Percentiles rank a stretch among this genome's conserved stretches.
These are phyloP conservation scores for Leccinum olivaceopallidum DNA, from an alignment of 768 basidiomycete species.

Conservation along the genomic window DNA sequence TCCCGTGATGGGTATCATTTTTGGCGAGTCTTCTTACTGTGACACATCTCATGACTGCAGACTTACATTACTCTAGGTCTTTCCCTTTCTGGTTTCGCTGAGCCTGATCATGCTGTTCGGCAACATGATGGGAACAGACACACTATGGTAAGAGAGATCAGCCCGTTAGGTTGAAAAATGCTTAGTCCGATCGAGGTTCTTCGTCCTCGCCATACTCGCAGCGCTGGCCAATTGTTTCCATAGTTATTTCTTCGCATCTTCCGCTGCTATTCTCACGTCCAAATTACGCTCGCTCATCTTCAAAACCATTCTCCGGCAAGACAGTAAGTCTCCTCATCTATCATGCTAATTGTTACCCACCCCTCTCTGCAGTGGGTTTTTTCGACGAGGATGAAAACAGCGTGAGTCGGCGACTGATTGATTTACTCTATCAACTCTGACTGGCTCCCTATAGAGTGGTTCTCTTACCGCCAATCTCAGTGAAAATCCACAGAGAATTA, in stretches of 20 bases:
- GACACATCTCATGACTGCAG: not conserved
- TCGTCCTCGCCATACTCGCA: slow-evolving; percentile 75
- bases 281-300: slow-evolving; percentile 75
- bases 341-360: not conserved
- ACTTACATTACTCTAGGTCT: slow-evolving; percentile 39
- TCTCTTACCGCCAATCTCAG: slow-evolving; percentile 75
- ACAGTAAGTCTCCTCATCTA: slow-evolving; percentile 50
- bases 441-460: slow-evolving; percentile 60
- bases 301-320: slow-evolving; percentile 82
- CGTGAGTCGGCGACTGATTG: slow-evolving; percentile 37
- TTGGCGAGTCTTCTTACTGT: slow-evolving; percentile 31
- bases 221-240: slow-evolving; percentile 62
- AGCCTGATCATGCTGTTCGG: slow-evolving; percentile 38
- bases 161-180: slow-evolving; percentile 4
- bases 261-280: slow-evolving; percentile 69
- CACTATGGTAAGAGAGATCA: slow-evolving; percentile 49
- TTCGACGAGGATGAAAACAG: slow-evolving; percentile 87
- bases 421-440: not conserved
- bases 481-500: slow-evolving; percentile 88
- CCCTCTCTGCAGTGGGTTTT: slow-evolving; percentile 58
- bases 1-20: slow-evolving; percentile 72
- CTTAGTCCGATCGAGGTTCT: slow-evolving; percentile 51
- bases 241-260: slow-evolving; percentile 64
- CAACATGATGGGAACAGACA: slow-evolving; percentile 65
- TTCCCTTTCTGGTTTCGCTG: slow-evolving; percentile 59